Evolutionary conservation across 768 basidiomycete species (phyloP), one percentile per base, ranked within the genome.

Genomic region (Dioszegia aurantiaca): DNA sequence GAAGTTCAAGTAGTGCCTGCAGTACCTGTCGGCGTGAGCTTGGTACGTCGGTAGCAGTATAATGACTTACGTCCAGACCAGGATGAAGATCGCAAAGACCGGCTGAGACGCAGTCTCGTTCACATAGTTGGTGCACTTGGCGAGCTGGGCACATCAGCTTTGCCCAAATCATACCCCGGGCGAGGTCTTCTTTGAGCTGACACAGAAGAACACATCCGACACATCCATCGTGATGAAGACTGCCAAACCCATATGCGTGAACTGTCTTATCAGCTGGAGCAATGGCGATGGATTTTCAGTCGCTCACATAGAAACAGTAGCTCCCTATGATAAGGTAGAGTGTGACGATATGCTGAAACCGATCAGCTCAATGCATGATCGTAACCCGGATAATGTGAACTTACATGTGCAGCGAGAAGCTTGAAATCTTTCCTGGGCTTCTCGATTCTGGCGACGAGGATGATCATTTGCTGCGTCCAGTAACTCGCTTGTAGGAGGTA

Each of bases 401-500:
- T 53, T 45, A 78, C 78, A 74, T 99, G 95, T 0, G 82, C 82
- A 21, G 94, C 83, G 16, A 97, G 84, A 75, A 97, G 94, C 19
- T 74, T 67, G 73, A 87, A 91, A 74, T 99, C 95, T 74, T 88
- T 90, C 49, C 95, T 83, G 0, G 95, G 94, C 75, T 95, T 97
- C 78, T 99, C 95, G 17, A 98, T 82, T 44, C 85, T 80, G 14
- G 93, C 82, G 2, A 87, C 78, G 8, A 97, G 82, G 17, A 99
- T 61, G n/a, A 98, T 77, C 60, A 92, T 81, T 74, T 99, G 92
- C 71, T 98, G 93, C 46, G 85, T 83, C 95, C 95, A 98, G 77
- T 95, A 97, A 1, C 92, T 81, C 60, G 84, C 83, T 72, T 99
- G 94, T 79, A 92, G 83, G 56, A 99, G 85, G 75, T 98, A 98